Evolutionary conservation across 306 rosid genomes (phyloP), one percentile per base, ranked within the genome.

Genomic region (Medicago arabica): DNA sequence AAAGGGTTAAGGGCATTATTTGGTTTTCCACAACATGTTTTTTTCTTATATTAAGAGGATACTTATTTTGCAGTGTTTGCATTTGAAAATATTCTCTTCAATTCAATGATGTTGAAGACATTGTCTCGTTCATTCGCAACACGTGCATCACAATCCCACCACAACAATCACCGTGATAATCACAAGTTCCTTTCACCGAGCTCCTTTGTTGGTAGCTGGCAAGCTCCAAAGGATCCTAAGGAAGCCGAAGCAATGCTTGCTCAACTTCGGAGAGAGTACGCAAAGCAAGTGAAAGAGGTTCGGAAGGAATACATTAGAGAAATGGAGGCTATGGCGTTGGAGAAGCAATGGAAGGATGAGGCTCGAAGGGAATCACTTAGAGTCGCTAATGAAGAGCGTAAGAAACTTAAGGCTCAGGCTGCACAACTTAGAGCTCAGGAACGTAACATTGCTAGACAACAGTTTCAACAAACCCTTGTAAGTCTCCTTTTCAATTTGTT

Each of bases 241-340:
- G 96, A 91, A 57, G 97, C 96, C 21, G 82, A 88, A 85, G 85
- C 86, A 19, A 85, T 67, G 83, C 97, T 93, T 6, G 87, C 87
- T 4, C 72, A 17, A 55, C 88, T 93, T 19, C 85, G 97, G 3
- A 80, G 91, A 71, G 88, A 93, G 23, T 91, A 91, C n/a, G 92
- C 96, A 34, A 93, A 88, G 84, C 91, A 91, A 66, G 86, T 93
- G 68, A 89, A 83, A 79, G 89, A 86, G 82, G 71, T 89, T 49
- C 88, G 96, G 51, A 93, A 91, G 89, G 84, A 80, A 15, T 93
- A 84, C 76, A 88, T 91, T 18, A 71, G 28, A 0, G 97, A 91
- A 75, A 91, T 89, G 50, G 96, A 93, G 58, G 78, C 87, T 40
- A 80, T 86, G 86, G 77, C 82, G 31, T 80, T 89, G 4, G 96